phyloP scores from a whole-genome alignment of 371 early-diverging fungal genomes.

The Mucor racemosus region DNA sequence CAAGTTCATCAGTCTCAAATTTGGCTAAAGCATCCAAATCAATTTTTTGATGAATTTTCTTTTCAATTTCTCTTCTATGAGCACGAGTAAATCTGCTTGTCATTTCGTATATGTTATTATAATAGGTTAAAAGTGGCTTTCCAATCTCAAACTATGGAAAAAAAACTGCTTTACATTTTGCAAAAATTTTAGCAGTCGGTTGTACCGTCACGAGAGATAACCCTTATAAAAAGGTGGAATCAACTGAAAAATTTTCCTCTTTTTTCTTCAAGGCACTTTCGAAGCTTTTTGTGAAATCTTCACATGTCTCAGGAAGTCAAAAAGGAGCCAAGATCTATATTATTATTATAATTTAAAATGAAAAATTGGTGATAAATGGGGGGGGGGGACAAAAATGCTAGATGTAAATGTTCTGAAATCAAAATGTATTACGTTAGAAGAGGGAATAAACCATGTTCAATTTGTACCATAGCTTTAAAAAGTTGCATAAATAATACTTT shows the following conservation, averaged over 20 bases:
- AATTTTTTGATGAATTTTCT: conserved; percentile 15
- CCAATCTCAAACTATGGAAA: neutral
- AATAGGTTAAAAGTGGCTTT: conserved; percentile 2
- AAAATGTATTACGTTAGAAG: too few relatives aligned
- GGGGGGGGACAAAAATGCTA: too few relatives aligned
- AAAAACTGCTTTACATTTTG: conserved; percentile 1
- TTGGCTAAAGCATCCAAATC: conserved; percentile 19
- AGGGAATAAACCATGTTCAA: too few relatives aligned
- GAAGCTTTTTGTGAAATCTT: conserved; percentile 38
- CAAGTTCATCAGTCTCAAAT: neutral
- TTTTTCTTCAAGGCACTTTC: conserved; percentile 37
- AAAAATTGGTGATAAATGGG: neutral
- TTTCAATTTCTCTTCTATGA: conserved; percentile 25
- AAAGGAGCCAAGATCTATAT: conserved; percentile 32
- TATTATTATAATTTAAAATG: conserved; percentile 18
- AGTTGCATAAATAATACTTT: too few relatives aligned
- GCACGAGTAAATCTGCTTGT: conserved; percentile 30
- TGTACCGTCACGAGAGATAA: conserved; percentile 5
- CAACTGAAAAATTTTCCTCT: conserved; percentile 11
- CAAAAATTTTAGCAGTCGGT: conserved; percentile 16
- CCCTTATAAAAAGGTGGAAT: neutral
- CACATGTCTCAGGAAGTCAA: conserved; percentile 38
- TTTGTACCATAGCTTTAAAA: too few relatives aligned
- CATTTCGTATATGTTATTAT: conserved; percentile 8
- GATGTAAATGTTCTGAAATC: too few relatives aligned